Percentiles rank a stretch among this genome's conserved stretches.
Conservation (phyloP, 208 protist genomes). For the Acanthamoeba triangularis region DNA sequence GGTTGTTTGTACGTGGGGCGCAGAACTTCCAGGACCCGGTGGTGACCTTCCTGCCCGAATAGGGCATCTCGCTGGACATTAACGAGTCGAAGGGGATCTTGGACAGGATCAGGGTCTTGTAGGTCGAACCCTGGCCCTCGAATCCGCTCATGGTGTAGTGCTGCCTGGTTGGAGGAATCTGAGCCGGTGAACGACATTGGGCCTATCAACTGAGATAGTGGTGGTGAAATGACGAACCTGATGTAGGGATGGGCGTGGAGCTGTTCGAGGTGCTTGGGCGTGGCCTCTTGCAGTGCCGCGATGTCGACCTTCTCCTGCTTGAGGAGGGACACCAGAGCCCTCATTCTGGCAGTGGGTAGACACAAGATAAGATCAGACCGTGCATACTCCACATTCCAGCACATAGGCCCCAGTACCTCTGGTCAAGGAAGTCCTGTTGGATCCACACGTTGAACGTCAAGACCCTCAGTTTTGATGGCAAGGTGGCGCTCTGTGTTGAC, state of each 20-base stretch:
- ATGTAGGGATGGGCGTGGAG: not conserved
- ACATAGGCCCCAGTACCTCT: not conserved
- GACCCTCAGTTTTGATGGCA: not conserved
- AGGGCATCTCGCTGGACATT: not conserved
- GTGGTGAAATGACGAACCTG: no score
- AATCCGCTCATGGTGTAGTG: not conserved
- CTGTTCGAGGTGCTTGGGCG: not conserved
- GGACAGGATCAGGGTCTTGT: conserved; percentile 14
- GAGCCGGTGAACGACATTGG: no score
- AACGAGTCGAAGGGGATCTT: not conserved
- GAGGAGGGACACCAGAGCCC: not conserved
- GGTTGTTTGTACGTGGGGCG: no score
- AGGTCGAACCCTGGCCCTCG: conserved; percentile 3
- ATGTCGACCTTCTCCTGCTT: conserved; percentile 16
- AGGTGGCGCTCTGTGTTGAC: no score
- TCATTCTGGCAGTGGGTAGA: not conserved
- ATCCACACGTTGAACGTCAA: conserved; percentile 38
- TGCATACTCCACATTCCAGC: not conserved
- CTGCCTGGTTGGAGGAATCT: no score
- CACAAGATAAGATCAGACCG: not conserved
- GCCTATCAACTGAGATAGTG: no score
- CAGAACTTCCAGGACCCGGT: not conserved
- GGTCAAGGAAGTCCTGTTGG: not conserved
- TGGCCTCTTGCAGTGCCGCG: not conserved
- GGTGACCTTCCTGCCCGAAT: not conserved